These are phyloP conservation scores for Chiua virens DNA, from an alignment of 768 basidiomycete species.

Conservation along the genomic window DNA sequence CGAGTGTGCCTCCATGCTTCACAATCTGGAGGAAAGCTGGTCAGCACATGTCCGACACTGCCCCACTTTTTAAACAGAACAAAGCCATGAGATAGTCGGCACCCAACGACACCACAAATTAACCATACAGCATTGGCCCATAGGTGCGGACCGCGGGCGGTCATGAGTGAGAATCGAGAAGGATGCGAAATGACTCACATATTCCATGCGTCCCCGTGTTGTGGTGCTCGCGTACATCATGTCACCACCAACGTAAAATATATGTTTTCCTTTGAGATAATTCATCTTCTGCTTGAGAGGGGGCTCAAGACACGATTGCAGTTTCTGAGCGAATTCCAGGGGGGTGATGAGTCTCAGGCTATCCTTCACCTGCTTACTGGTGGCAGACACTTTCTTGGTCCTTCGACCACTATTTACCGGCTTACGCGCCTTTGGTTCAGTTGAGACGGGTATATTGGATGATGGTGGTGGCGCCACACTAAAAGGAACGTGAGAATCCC, in stretches of 20 bases:
- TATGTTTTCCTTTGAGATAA: conserved; percentile 52
- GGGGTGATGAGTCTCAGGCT: conserved; percentile 47
- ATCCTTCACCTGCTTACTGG: conserved; percentile 36
- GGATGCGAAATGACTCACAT: conserved; percentile 43
- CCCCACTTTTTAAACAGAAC: background rate
- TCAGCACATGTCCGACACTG: conserved; percentile 4
- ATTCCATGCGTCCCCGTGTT: conserved; percentile 59
- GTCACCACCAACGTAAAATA: conserved; percentile 63
- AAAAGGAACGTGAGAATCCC: background rate
- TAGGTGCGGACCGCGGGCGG: background rate
- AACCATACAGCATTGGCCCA: too few relatives aligned
- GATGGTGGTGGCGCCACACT: background rate
- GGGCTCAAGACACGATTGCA: conserved; percentile 35
- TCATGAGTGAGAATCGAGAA: background rate
- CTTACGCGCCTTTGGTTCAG: conserved; percentile 15
- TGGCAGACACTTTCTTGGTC: conserved; percentile 2
- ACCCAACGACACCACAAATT: too few relatives aligned
- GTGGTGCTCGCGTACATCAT: conserved; percentile 47
- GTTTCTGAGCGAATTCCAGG: conserved; percentile 51
- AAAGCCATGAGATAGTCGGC: too few relatives aligned
- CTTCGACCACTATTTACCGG: conserved; percentile 23
- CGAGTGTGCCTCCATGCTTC: conserved; percentile 59
- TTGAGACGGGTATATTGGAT: background rate
- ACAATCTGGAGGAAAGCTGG: conserved; percentile 47
- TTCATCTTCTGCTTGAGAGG: conserved; percentile 19